Evolutionary conservation across 768 basidiomycete genomes (phyloP), one percentile per base, ranked within the genome.

Genomic region (Pisolithus orientalis): DNA sequence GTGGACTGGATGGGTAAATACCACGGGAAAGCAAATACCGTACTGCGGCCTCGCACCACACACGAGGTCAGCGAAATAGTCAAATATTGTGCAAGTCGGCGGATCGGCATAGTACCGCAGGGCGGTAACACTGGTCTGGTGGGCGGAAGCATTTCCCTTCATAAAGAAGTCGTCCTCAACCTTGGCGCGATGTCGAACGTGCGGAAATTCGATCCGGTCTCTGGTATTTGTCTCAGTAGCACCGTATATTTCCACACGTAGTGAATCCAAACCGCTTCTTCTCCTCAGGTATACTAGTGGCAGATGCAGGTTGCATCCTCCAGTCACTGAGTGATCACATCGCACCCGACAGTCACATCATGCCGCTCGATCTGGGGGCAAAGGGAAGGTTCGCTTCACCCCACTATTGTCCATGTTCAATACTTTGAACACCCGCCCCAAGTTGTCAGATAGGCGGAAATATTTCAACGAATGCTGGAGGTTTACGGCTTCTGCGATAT

Each of bases 371-470:
- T 66, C 75, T 97, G 9, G 94, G 93, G 40, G 94, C 94, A 29
- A 97, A 97, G 72, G 94, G 94, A 67, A 94, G 91, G 90, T 88
- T 53, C 34, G 72, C 64, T 10, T 21, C 28, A 9, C 11, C 21
- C 1, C 21, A 9, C 31, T 48, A 8, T 13, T 14, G 39, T 54
- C 53, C 39, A 42, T 24, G 8, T 28, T 42, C 27, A 53, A 37
- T 51, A 44, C 16, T 40, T 38, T 50, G 10, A 8, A 10, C 50
- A 54, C 42, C 55, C 46, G 39, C 16, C 31, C 53, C 32, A 65
- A 90, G 90, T 61, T 99, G 96, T 75, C 95, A 98, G 63, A 94
- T 99, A 57, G 96, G 95, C 45, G 96, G 96, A 32, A 97, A 98
- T 67, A 79, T 98, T 27, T 84, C 96, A 1, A 98, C 96, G 5